Conservation (phyloP, 2,329 filamentous ascomycete genomes). For the Pseudogymnoascus sp. region DNA sequence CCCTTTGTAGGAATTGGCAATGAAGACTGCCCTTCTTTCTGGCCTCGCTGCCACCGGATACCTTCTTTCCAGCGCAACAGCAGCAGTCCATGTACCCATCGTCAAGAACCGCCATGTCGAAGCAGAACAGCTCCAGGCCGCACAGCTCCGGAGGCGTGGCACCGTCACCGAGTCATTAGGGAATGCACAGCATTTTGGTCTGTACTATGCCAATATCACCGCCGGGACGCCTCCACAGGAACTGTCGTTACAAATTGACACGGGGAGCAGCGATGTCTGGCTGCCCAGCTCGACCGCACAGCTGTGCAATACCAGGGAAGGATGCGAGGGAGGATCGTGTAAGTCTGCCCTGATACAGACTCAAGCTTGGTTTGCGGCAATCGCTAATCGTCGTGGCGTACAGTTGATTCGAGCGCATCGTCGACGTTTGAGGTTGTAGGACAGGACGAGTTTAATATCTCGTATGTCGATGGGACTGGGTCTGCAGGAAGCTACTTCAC, state of each 20-base stretch:
- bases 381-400: not conserved
- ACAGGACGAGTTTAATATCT: constrained; percentile 46
- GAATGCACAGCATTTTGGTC: constrained; percentile 9
- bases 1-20: not conserved
- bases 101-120: not conserved
- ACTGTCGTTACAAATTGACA: constrained; percentile 51
- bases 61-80: not conserved
- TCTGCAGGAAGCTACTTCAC: constrained; percentile 51
- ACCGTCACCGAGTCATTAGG: constrained; percentile 10
- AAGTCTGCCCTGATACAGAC: constrained; percentile 25
- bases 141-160: constrained; percentile 6
- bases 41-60: constrained; percentile 1
- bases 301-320: constrained; percentile 23
- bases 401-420: constrained; percentile 44
- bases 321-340: constrained; percentile 43
- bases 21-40: not conserved
- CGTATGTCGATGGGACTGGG: constrained; percentile 51
- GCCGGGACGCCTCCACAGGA: constrained; percentile 52
- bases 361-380: not conserved
- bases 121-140: not conserved
- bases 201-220: constrained; percentile 49
- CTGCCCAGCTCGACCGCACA: constrained; percentile 34
- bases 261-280: constrained; percentile 58
- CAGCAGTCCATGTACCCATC: not conserved
- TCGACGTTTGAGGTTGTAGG: constrained; percentile 41